Evolutionary conservation across 345 rosid genomes (phyloP).

Genomic region (Eucalyptus tenuipes): DNA sequence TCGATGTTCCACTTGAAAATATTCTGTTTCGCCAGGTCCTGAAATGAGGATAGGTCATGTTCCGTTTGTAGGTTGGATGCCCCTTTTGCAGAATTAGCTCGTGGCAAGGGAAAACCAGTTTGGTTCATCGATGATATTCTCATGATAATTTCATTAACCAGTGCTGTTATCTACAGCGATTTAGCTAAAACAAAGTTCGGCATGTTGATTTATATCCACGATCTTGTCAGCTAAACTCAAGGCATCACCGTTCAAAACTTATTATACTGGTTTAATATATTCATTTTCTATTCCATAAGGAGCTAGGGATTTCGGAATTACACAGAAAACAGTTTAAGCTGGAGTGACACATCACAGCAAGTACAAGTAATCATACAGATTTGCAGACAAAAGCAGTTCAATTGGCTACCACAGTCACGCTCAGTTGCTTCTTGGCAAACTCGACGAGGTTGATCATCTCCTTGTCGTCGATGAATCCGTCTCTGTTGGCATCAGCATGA

Average conservation of each 20-base stretch:
- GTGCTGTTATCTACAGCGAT: not conserved
- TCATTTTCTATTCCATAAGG: not conserved
- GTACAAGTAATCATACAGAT: not conserved
- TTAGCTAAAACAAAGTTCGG: not conserved
- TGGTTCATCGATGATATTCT: not conserved
- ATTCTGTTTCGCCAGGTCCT: not conserved
- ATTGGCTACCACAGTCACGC: not conserved
- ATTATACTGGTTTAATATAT: not conserved
- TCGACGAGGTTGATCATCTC: conserved; percentile 2
- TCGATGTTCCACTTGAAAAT: not conserved
- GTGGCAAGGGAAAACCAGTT: not conserved
- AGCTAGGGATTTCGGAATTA: not conserved
- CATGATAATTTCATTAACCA: not conserved
- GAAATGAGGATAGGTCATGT: not conserved
- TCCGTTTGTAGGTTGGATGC: not conserved
- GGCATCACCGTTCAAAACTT: not conserved
- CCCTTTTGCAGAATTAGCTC: not conserved
- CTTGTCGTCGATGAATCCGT: conserved; percentile 2
- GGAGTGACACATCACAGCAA: not conserved
- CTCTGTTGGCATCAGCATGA: not conserved
- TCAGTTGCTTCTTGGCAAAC: conserved; percentile 3
- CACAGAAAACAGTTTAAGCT: not conserved
- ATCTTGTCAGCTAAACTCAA: not conserved
- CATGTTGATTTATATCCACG: not conserved
- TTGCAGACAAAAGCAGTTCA: not conserved